These are phyloP conservation scores for Mycosphaerella sp. DNA, from an alignment of 2,329 filamentous ascomycete genomes.

Conservation along the genomic window DNA sequence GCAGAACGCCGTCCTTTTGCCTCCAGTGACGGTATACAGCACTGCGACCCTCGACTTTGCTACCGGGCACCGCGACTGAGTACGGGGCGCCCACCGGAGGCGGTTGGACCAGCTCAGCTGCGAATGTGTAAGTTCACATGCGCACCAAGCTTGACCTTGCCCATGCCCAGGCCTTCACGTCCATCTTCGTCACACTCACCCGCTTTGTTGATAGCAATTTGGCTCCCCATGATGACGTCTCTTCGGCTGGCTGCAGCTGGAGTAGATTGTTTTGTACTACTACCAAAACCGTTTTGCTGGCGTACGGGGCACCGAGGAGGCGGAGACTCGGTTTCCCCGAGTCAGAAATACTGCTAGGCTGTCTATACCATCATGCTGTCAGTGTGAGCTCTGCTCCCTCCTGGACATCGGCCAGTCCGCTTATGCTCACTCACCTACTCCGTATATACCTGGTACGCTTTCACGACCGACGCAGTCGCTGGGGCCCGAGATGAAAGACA, in stretches of 20 bases:
- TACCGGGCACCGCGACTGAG: slow-evolving; percentile 68
- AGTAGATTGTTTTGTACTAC: not conserved
- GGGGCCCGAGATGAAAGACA: no score
- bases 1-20: slow-evolving; percentile 64
- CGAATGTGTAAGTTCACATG: no score
- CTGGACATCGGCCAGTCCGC: no score
- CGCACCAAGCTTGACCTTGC: no score
- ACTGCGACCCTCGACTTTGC: slow-evolving; percentile 64
- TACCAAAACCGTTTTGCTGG: not conserved
- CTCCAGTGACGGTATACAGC: slow-evolving; percentile 79
- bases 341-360: not conserved
- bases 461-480: no score
- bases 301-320: not conserved
- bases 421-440: no score
- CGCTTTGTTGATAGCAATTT: slow-evolving; percentile 28
- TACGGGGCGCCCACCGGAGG: slow-evolving; percentile 73
- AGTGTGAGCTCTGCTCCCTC: not conserved
- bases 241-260: slow-evolving; percentile 10
- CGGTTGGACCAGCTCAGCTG: slow-evolving; percentile 49
- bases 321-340: not conserved
- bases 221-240: slow-evolving; percentile 10
- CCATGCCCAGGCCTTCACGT: no score
- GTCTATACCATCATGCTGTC: not conserved
- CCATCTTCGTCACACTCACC: no score
- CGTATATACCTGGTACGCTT: no score